Percentiles rank a stretch among this genome's conserved stretches.
These are phyloP conservation scores for Yamadazyma buinensis DNA, from an alignment of 1,139 yeast genomes.

Conservation along the genomic window DNA sequence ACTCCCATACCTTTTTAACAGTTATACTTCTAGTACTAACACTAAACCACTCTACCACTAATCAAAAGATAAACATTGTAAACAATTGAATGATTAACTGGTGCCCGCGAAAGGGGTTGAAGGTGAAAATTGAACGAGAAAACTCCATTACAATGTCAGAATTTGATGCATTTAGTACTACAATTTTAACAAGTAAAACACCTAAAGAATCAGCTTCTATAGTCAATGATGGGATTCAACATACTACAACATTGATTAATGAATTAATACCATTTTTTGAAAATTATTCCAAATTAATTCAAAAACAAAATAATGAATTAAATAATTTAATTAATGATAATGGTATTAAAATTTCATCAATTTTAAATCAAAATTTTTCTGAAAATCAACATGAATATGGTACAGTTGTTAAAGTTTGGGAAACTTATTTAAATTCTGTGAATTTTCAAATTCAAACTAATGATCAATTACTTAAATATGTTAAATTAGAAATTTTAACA, in stretches of 20 bases:
- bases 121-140: too few relatives aligned
- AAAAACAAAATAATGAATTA: constrained; percentile 49
- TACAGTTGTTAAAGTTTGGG: constrained; percentile 54
- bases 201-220: constrained; percentile 43
- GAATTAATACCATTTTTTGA: constrained; percentile 52
- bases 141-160: constrained; percentile 11
- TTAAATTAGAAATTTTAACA: constrained; percentile 54
- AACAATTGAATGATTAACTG: too few relatives aligned
- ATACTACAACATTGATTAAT: constrained; percentile 20
- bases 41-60: too few relatives aligned
- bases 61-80: too few relatives aligned
- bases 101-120: too few relatives aligned
- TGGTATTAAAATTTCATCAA: constrained; percentile 19
- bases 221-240: constrained; percentile 31
- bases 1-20: too few relatives aligned
- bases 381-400: constrained; percentile 44
- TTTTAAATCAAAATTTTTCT: constrained; percentile 18
- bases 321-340: constrained; percentile 38
- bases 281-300: constrained; percentile 46
- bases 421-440: constrained; percentile 48
- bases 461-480: constrained; percentile 46
- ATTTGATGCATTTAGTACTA: constrained; percentile 28
- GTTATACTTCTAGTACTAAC: too few relatives aligned
- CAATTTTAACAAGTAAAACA: constrained; percentile 40
- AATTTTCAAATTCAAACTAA: constrained; percentile 51